Percentiles rank a stretch among this genome's conserved stretches.
Evolutionary conservation across 1,139 yeast species (phyloP).

Genomic region (Ogataea hybrid): DNA sequence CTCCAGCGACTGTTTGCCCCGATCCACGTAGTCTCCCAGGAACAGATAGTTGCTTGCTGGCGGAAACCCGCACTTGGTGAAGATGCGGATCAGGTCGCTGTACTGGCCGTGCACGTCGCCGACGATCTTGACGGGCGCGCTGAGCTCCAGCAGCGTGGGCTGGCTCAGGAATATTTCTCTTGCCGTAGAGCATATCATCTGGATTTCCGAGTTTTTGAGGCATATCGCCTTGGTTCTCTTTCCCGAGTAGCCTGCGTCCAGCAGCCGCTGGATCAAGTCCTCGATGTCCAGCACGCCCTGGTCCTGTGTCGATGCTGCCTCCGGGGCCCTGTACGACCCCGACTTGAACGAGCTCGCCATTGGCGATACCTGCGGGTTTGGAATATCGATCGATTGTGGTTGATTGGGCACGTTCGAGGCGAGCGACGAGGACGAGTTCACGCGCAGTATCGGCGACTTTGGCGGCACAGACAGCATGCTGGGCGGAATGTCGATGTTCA

Average conservation of each 20-base stretch:
- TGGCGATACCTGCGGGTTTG: constrained; percentile 9
- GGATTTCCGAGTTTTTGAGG: constrained; percentile 82
- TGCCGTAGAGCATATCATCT: constrained; percentile 79
- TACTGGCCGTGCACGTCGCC: constrained; percentile 99
- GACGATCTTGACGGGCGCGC: constrained; percentile 95
- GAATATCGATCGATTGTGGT: constrained; percentile 7
- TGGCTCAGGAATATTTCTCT: constrained; percentile 86
- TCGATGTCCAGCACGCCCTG: constrained; percentile 63
- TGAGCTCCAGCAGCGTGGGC: constrained; percentile 82
- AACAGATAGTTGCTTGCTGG: constrained; percentile 90
- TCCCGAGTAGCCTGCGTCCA: constrained; percentile 95
- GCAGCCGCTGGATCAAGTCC: constrained; percentile 79
- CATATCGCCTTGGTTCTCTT: constrained; percentile 88
- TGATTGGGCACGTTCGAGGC: constrained; percentile 12
- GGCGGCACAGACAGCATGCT: constrained; percentile 69
- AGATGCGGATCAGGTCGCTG: constrained; percentile 84
- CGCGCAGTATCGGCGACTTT: constrained; percentile 59
- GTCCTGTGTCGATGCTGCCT: background rate
- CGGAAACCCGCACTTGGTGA: constrained; percentile 98
- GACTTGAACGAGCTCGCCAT: constrained; percentile 7
- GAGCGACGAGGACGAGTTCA: constrained; percentile 30
- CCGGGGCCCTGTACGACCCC: constrained; percentile 5
- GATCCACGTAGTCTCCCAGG: constrained; percentile 93
- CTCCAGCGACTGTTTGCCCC: constrained; percentile 93
- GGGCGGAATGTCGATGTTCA: constrained; percentile 45